Conservation (phyloP, 768 basidiomycete genomes). For the Kwoniella dendrophila region DNA sequence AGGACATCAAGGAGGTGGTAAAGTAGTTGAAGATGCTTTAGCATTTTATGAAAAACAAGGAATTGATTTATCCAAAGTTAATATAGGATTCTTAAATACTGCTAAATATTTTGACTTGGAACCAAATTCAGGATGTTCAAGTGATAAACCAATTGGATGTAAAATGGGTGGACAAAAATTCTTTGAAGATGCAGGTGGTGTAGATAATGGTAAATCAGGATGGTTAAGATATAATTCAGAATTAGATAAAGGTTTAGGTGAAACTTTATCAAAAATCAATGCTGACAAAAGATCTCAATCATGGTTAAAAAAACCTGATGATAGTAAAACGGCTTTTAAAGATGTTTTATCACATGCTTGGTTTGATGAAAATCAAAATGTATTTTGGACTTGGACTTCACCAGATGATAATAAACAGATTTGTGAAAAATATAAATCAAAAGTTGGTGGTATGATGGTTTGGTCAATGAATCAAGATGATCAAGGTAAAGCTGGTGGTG, state of each 20-base stretch:
- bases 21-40: slow-evolving; percentile 27
- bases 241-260: slow-evolving; percentile 9
- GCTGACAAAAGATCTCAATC: slow-evolving; percentile 2
- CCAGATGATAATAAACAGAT: slow-evolving; percentile 23
- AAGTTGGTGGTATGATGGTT: slow-evolving; percentile 39
- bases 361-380: slow-evolving; percentile 20
- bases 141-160: slow-evolving; percentile 26
- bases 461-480: slow-evolving; percentile 37
- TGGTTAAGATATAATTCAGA: slow-evolving; percentile 19
- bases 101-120: slow-evolving; percentile 37
- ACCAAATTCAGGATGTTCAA: not conserved
- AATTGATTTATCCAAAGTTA: slow-evolving; percentile 30
- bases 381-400: slow-evolving; percentile 44
- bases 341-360: slow-evolving; percentile 20
- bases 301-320: not conserved
- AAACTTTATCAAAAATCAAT: not conserved
- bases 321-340: not conserved
- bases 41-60: slow-evolving; percentile 18
- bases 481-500: slow-evolving; percentile 18
- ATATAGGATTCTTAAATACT: slow-evolving; percentile 34
- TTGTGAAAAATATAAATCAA: slow-evolving; percentile 24
- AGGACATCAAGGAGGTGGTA: slow-evolving; percentile 30
- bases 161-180: slow-evolving; percentile 14
- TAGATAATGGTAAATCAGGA: slow-evolving; percentile 17
- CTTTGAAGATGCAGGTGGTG: slow-evolving; percentile 10